phyloP scores from a whole-genome alignment of 1,284 basidiomycete genomes.

The Mycena sp. region DNA sequence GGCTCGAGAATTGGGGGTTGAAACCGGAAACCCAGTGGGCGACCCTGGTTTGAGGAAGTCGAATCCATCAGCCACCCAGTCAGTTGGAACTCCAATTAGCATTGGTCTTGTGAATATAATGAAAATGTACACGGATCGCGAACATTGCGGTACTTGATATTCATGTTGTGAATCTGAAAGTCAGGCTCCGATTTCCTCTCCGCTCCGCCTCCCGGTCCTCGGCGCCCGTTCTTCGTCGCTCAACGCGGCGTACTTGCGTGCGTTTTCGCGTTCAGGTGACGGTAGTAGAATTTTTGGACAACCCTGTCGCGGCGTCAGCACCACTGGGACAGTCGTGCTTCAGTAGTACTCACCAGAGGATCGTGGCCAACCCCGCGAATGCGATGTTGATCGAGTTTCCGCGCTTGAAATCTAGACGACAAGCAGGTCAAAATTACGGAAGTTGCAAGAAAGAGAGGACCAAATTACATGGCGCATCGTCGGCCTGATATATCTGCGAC shows the following conservation, averaged over 20 bases:
- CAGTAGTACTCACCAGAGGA: conserved; percentile 38
- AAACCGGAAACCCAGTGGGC: conserved; percentile 38
- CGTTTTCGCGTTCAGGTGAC: conserved; percentile 40
- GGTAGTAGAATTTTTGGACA: conserved; percentile 44
- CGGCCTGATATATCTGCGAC: conserved; percentile 46
- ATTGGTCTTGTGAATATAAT: background rate
- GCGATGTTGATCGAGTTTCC: conserved; percentile 51
- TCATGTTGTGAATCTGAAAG: conserved; percentile 46
- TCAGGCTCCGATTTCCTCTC: conserved; percentile 46
- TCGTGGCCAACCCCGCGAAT: conserved; percentile 43
- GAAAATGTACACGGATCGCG: background rate
- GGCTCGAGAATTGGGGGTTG: conserved; percentile 56
- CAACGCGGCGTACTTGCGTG: conserved; percentile 31
- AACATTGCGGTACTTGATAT: no score
- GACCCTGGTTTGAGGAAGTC: conserved; percentile 8
- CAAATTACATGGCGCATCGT: conserved; percentile 45
- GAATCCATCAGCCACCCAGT: no score
- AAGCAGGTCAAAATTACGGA: background rate
- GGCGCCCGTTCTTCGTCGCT: conserved; percentile 35
- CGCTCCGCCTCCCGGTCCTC: conserved; percentile 40
- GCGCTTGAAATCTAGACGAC: conserved; percentile 44
- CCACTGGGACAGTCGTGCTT: no score
- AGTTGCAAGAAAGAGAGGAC: no score
- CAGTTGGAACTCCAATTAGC: background rate
- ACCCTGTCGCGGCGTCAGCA: no score